phyloP scores from a whole-genome alignment of 805 yeast genomes.

The Starmerella apis region DNA sequence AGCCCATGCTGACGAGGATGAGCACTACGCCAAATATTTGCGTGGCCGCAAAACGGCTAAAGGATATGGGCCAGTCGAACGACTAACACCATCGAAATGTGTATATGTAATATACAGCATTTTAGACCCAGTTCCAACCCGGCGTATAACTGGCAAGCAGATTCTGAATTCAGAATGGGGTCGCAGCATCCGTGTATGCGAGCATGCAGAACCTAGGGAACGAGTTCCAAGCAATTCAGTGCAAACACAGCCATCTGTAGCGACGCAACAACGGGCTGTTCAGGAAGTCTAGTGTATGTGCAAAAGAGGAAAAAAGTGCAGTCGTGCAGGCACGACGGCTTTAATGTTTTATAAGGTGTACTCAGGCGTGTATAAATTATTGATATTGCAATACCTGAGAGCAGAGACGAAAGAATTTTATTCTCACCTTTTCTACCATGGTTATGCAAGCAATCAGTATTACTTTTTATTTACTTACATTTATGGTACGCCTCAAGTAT shows the following conservation, averaged over 20 bases:
- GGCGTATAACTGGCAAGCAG: slow-evolving; percentile 82
- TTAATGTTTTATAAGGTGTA: not conserved
- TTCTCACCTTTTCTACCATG: not conserved
- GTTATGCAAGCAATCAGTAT: not conserved
- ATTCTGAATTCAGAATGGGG: slow-evolving; percentile 93
- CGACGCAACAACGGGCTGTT: not conserved
- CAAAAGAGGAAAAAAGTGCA: not conserved
- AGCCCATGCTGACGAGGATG: slow-evolving; percentile 66
- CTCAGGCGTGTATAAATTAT: not conserved
- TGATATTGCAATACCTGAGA: no score
- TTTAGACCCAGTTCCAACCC: slow-evolving; percentile 77
- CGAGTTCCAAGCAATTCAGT: not conserved
- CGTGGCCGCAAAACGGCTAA: slow-evolving; percentile 67
- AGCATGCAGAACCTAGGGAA: slow-evolving; percentile 42
- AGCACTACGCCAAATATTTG: slow-evolving; percentile 64
- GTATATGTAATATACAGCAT: slow-evolving; percentile 88
- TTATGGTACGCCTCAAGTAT: no score
- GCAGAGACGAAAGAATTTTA: no score
- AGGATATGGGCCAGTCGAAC: slow-evolving; percentile 89
- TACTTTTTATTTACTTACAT: not conserved
- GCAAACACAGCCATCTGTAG: not conserved
- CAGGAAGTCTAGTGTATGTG: not conserved
- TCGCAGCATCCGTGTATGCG: slow-evolving; percentile 71
- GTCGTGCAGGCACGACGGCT: slow-evolving; percentile 12
- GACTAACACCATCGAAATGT: slow-evolving; percentile 73